A percentile compares a stretch with the other conserved stretches of the same genome.
phyloP scores from a whole-genome alignment of 768 basidiomycete genomes.

The Cystobasidium tubakii region DNA sequence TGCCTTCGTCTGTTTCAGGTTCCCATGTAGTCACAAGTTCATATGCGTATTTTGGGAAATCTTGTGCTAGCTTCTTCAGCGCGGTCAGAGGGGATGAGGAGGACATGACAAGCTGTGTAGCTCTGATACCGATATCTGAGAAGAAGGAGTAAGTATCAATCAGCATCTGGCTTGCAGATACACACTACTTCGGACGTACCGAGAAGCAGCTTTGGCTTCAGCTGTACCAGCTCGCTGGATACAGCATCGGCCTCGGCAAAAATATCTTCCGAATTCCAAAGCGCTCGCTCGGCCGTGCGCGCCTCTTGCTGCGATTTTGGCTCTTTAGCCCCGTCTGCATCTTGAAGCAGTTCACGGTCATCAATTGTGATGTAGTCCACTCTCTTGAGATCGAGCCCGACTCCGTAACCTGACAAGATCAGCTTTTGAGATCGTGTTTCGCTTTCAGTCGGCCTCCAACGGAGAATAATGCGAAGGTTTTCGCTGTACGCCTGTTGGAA shows the following conservation, averaged over 20 bases:
- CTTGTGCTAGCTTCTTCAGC: constrained; percentile 67
- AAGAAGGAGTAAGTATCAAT: not conserved
- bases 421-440: not conserved
- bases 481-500: constrained; percentile 60
- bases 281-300: too few relatives aligned
- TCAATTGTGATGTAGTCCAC: constrained; percentile 93
- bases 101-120: constrained; percentile 66
- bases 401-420: constrained; percentile 77
- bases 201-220: constrained; percentile 20
- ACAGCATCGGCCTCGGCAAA: not conserved
- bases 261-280: not conserved
- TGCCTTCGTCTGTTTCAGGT: constrained; percentile 44
- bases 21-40: constrained; percentile 58
- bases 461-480: constrained; percentile 40
- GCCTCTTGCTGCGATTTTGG: not conserved
- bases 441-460: constrained; percentile 32
- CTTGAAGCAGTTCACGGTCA: constrained; percentile 57
- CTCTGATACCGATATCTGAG: constrained; percentile 65
- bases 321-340: not conserved
- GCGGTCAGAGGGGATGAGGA: constrained; percentile 58
- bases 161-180: not conserved
- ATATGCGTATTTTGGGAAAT: constrained; percentile 81
- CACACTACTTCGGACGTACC: not conserved
- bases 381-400: constrained; percentile 86
- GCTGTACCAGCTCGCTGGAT: constrained; percentile 18